phyloP scores from a whole-genome alignment of 257 asterid genomes.

The Parsonsia alboflavescens region DNA sequence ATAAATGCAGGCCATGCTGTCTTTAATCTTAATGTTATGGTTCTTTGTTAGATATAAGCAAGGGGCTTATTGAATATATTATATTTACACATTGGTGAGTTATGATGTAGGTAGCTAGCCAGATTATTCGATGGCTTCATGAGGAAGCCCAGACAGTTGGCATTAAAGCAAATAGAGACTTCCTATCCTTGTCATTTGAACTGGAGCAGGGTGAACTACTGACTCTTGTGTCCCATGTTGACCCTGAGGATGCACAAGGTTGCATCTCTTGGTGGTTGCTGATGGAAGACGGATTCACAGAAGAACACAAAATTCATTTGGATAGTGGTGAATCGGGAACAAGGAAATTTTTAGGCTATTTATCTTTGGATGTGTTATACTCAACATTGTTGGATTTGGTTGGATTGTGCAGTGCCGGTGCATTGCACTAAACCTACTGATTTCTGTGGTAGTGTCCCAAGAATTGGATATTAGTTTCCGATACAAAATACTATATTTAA shows the following conservation, averaged over 20 bases:
- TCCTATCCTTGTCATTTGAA: constrained; percentile 77
- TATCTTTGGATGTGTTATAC: constrained; percentile 64
- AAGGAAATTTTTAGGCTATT: constrained; percentile 66
- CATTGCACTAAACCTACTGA: constrained; percentile 8
- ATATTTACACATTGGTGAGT: not conserved
- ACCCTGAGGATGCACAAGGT: constrained; percentile 75
- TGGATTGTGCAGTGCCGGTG: constrained; percentile 59
- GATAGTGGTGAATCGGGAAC: constrained; percentile 47
- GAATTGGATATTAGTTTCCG: not conserved
- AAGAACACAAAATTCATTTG: constrained; percentile 50
- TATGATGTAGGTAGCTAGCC: constrained; percentile 72
- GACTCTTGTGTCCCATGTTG: constrained; percentile 71
- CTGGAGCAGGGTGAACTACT: constrained; percentile 73
- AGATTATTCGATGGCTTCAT: constrained; percentile 81
- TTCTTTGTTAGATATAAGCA: not conserved
- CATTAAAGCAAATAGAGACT: constrained; percentile 69
- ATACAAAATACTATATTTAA: not conserved
- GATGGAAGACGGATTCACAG: constrained; percentile 50
- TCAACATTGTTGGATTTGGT: constrained; percentile 73
- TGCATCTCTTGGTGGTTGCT: constrained; percentile 97
- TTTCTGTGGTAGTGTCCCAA: not conserved
- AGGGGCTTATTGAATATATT: not conserved
- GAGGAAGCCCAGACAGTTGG: constrained; percentile 81
- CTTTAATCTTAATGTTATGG: constrained; percentile 3
- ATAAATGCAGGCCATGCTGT: not conserved